Base-by-base conservation (phyloP, 148 eudicot genomes). In the Dysphania ambrosioides region DNA sequence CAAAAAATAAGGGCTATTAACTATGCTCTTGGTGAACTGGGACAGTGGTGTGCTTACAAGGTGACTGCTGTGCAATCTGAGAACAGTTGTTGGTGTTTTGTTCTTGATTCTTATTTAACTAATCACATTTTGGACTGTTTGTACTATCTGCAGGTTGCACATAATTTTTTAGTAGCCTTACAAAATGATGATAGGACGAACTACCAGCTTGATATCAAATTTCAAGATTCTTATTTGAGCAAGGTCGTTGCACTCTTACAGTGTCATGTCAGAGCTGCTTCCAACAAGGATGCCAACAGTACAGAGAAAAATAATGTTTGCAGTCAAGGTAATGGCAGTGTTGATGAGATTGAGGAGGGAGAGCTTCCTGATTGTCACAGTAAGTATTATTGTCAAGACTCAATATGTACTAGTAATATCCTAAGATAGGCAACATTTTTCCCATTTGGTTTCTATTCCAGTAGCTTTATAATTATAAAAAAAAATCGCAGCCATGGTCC, bases 1-100 rank as follows among this genome's bases (percentile, higher is more conserved):
- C 98, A 95, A 76, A 95, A 95, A 80, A 85, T 95, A 81, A 95
- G 98, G 83, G 98, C 98, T 31, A 84, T 92, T 47, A 92, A 90
- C 82, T 95, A 92, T 88, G 98, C 98, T 51, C 95, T 95, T 76
- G 82, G 89, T 85, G 98, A 95, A 86, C 83, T 95, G 44, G 98
- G 98, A 66, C 98, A 95, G 83, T 95, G 98, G 98, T 95, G 98
- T 84, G 98, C 98, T 77, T 92, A 83, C 81, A 95, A 95, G 98
- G 98, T 94, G 66, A 73, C 77, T 89, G 84, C 84, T 75, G 55
- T 63, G 65, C 72, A 72, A 49, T 56, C 63, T 40, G 23, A 30
- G 6, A 57, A 55, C 35, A 49, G 71, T 11, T 70, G 41, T 69
- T 62, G 26, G 53, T 71, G 72, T 72, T 70, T 8, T 58, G 56